Base-by-base conservation (phyloP, 108 stramenopile genomes). In the Cyclotella cryptica region DNA sequence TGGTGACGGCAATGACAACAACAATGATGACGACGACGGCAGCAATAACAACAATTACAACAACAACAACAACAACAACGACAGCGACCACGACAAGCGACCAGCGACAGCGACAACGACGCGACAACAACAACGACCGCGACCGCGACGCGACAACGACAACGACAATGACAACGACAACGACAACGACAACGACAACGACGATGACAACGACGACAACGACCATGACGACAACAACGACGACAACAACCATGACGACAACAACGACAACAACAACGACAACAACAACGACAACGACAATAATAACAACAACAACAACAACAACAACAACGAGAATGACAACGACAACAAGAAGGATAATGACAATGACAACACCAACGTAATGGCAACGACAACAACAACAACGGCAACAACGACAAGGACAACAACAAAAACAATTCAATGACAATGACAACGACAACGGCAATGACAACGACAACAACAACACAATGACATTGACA, bases 121-220 rank as follows among this genome's bases (percentile, higher is more conserved):
- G n/a, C n/a, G n/a, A n/a, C n/a, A n/a, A n/a, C n/a, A n/a, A n/a
- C n/a, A n/a, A n/a, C n/a, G n/a, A n/a, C n/a, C n/a, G n/a, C n/a
- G n/a, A n/a, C n/a, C n/a, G n/a, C n/a, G n/a, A n/a, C n/a, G n/a
- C 35, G 19, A 51, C 49, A 51, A 51, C 49, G 19, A 51, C 49
- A 51, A 19, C 49, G 19, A 51, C 49, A 51, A 51, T 17, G 46
- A 49, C 47, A 69, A 49, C 67, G 28, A 55, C 70, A 71, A 18
- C 55, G 19, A 35, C 70, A 71, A 41, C 55, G 6, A 41, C 70
- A 66, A 26, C 42, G 42, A 42, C 65, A 66, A 43, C 65, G 17
- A 45, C 54, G 24, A 58, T 13, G 22, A 28, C 57, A 58, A 27
- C 57, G 22, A 28, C 57, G 24, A 27, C 57, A 8, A 58, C 57